Conservation (phyloP, 1,139 yeast genomes). For the Nakaseomyces delphensis region DNA sequence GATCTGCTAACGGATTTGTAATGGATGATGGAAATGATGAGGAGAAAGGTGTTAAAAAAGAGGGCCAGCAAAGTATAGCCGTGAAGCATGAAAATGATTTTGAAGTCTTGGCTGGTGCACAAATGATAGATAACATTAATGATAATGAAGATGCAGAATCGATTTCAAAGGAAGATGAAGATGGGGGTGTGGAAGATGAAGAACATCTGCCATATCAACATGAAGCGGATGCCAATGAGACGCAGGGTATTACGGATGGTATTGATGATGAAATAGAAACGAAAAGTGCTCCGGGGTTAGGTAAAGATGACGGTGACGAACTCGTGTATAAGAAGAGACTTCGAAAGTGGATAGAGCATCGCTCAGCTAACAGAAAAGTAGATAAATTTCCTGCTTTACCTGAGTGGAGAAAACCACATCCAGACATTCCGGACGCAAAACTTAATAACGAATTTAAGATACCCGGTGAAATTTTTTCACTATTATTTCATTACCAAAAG, state of each 20-base stretch:
- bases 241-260: constrained; percentile 7
- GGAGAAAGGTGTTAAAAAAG: not conserved
- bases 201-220: constrained; percentile 8
- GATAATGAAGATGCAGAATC: constrained; percentile 16
- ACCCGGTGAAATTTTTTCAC: constrained; percentile 87
- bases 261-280: constrained; percentile 12
- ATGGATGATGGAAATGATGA: constrained; percentile 19
- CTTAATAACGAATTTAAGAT: constrained; percentile 59
- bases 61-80: not conserved
- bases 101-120: constrained; percentile 8
- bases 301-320: constrained; percentile 78
- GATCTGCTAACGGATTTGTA: constrained; percentile 52
- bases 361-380: constrained; percentile 30
- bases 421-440: constrained; percentile 63
- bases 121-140: constrained; percentile 9
- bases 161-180: constrained; percentile 13
- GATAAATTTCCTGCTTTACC: constrained; percentile 21
- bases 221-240: constrained; percentile 8
- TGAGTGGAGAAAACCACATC: constrained; percentile 69
- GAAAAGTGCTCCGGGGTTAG: constrained; percentile 15
- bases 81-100: constrained; percentile 28
- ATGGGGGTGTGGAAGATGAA: constrained; percentile 17
- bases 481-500: constrained; percentile 84
- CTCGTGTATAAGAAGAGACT: constrained; percentile 49
- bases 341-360: constrained; percentile 45